Evolutionary conservation across 2,329 filamentous ascomycete genomes (phyloP).

Genomic region (Pochonia chlamydosporia): DNA sequence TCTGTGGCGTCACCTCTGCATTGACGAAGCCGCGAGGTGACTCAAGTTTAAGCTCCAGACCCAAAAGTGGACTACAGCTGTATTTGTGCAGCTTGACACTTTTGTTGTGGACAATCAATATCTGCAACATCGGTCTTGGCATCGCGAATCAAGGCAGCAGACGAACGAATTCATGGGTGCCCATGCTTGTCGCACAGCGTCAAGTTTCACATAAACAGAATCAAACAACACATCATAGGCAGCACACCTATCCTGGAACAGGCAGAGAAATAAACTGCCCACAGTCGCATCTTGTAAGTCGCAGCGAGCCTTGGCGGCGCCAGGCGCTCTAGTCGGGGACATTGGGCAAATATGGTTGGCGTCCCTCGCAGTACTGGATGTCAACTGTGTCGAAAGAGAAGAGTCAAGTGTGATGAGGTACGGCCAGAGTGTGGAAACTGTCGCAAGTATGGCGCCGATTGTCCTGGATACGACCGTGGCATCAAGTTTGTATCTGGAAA

Average conservation of each 20-base stretch:
- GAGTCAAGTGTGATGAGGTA: slow-evolving; percentile 40
- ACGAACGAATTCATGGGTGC: background rate
- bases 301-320: background rate
- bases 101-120: background rate
- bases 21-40: too few relatives aligned
- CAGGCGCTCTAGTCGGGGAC: background rate
- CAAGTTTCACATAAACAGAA: background rate
- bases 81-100: background rate
- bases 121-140: background rate
- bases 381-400: slow-evolving; percentile 33
- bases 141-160: background rate
- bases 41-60: too few relatives aligned
- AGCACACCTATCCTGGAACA: too few relatives aligned
- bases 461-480: slow-evolving; percentile 32
- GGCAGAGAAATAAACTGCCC: too few relatives aligned
- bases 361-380: slow-evolving; percentile 32
- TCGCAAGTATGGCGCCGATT: slow-evolving; percentile 29
- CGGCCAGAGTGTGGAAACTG: slow-evolving; percentile 35
- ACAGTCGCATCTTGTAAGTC: background rate
- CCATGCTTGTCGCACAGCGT: background rate
- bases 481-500: slow-evolving; percentile 35
- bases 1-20: background rate
- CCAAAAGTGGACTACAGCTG: background rate
- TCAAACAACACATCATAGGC: background rate
- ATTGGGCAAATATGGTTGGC: slow-evolving; percentile 26